A percentile compares a stretch with the other conserved stretches of the same genome.
Conservation (phyloP, 306 rosid species). For the Vigna nakashimae region DNA sequence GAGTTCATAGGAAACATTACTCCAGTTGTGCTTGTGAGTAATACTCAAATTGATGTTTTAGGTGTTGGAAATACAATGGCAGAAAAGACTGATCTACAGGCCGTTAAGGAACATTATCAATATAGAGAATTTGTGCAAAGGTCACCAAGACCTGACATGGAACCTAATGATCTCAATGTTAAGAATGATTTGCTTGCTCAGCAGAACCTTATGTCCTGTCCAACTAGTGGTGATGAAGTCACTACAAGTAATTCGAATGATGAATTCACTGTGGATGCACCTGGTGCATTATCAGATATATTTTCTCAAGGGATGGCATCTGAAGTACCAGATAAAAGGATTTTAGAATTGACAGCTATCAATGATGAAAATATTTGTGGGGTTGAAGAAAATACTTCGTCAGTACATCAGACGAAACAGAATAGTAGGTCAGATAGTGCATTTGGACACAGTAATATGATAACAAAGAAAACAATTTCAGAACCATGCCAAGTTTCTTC, state of each 20-base stretch:
- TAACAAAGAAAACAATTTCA: slow-evolving; percentile 50
- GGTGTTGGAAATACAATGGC: slow-evolving; percentile 45
- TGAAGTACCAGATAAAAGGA: slow-evolving; percentile 46
- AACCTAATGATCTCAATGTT: slow-evolving; percentile 51
- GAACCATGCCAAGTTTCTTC: slow-evolving; percentile 54
- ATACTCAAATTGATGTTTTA: slow-evolving; percentile 50
- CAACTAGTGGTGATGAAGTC: slow-evolving; percentile 47
- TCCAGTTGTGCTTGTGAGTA: slow-evolving; percentile 42
- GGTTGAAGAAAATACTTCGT: slow-evolving; percentile 51
- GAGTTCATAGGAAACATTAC: slow-evolving; percentile 50
- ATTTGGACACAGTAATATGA: slow-evolving; percentile 44
- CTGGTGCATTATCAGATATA: slow-evolving; percentile 46
- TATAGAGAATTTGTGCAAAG: slow-evolving; percentile 43
- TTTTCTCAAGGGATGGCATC: slow-evolving; percentile 56
- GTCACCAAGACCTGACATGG: slow-evolving; percentile 51
- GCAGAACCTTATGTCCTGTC: slow-evolving; percentile 44
- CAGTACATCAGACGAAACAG: slow-evolving; percentile 41
- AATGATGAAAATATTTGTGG: slow-evolving; percentile 49
- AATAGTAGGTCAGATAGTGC: slow-evolving; percentile 46
- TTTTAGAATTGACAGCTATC: slow-evolving; percentile 44
- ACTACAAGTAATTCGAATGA: slow-evolving; percentile 50
- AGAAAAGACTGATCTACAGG: slow-evolving; percentile 48
- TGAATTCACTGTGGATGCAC: slow-evolving; percentile 56
- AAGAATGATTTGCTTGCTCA: slow-evolving; percentile 54
- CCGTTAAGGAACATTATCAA: slow-evolving; percentile 48